Evolutionary conservation across 2,329 filamentous ascomycete species (phyloP), one percentile per base, ranked within the genome.

Genomic region (Dothistroma septosporum): DNA sequence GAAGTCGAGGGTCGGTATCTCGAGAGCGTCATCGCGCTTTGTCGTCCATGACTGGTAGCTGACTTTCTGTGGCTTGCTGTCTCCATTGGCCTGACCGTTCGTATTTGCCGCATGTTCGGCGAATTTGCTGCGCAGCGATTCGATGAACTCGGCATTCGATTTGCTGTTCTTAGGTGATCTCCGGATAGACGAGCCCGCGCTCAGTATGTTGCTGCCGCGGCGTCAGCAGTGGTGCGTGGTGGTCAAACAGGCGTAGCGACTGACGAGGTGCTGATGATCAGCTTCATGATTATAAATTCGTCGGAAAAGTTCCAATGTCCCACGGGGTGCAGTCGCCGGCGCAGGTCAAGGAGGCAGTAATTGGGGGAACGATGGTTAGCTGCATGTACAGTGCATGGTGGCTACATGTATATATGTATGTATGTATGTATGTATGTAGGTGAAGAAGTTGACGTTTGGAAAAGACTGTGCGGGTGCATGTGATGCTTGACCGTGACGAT

Each of bases 71-170:
- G 62, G 49, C 21, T 64, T 67, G 52, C 61, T 64, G 53, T 68
- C 65, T 47, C 59, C 64, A 41, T 66, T 64, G 32, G 52, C 57
- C 35, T 61, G 28, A 44, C 44, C 47, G 52, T 60, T 46, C 19
- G 50, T 11, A 12, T 33, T 24, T 28, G 54, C 52, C 28, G 65
- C 66, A 32, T 73, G 68, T 64, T 69, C 64, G 44, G 69, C 70
- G 74, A 97, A 91, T 76, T 93, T 96, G 72, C 87, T 86, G 69
- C 90, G 89, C 19, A 99, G 84, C 2, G 92, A 91, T 71, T 91
- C 92, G 66, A 92, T 89, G 69, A 99, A 85, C 77, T 99, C 94
- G 69, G 92, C 87, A 74, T 97, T 97, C 58, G 93, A 97, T 74
- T 92, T 91, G 73, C 87, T 87, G 66, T 85, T 85, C 12, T 53